phyloP scores from a whole-genome alignment of 2,329 filamentous ascomycete genomes.

The Trichoderma pleuroti region DNA sequence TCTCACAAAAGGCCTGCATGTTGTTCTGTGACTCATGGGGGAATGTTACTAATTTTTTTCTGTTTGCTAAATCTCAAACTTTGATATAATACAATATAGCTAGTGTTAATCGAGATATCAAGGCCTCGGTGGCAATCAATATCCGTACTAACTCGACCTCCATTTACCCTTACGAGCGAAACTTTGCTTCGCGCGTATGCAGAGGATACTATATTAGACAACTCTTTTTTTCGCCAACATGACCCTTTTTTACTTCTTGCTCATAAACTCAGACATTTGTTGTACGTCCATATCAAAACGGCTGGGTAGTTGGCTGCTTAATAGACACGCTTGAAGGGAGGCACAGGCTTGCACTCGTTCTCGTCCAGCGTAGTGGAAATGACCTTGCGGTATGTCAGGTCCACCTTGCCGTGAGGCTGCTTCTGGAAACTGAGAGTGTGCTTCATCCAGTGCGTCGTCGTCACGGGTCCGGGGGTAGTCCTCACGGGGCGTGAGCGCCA shows the following conservation, averaged over 20 bases:
- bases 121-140: neutral
- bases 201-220: neutral
- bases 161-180: neutral
- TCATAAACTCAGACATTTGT: slow-evolving; percentile 1
- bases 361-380: slow-evolving; percentile 83
- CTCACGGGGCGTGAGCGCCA: slow-evolving; percentile 94
- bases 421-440: slow-evolving; percentile 97
- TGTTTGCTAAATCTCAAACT: neutral
- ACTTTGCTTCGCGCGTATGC: neutral
- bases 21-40: neutral
- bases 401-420: slow-evolving; percentile 80
- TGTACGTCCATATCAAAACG: neutral
- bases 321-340: slow-evolving; percentile 93
- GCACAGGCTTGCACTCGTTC: slow-evolving; percentile 92
- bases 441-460: slow-evolving; percentile 98
- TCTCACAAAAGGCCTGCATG: neutral
- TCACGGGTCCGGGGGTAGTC: slow-evolving; percentile 95
- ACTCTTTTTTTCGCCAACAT: neutral
- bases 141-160: neutral
- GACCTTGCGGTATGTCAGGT: slow-evolving; percentile 82
- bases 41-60: neutral
- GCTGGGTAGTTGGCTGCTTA: slow-evolving; percentile 42
- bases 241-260: slow-evolving; percentile 1
- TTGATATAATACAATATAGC: slow-evolving; percentile 7
- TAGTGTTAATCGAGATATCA: neutral